phyloP scores from a whole-genome alignment of 352 stramenopile genomes.

The Phytophthora quininea region DNA sequence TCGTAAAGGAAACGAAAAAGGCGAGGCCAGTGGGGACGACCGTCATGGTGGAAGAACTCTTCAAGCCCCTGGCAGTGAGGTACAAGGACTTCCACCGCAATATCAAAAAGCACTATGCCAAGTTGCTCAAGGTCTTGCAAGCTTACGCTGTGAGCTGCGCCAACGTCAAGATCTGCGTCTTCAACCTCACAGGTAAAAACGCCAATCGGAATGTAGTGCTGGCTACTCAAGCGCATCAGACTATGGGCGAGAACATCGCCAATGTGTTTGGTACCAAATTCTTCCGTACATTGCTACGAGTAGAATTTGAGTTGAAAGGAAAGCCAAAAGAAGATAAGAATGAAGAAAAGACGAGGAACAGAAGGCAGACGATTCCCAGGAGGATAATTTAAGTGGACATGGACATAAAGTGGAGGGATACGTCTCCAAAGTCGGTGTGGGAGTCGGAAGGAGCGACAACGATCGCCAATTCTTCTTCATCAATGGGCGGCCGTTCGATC shows the following conservation, averaged over 20 bases:
- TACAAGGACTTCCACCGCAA: conserved; percentile 93
- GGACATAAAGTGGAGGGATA: conserved; percentile 62
- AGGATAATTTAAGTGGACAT: conserved; percentile 28
- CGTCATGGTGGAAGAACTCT: conserved; percentile 92
- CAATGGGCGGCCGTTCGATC: conserved; percentile 95
- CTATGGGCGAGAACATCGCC: conserved; percentile 85
- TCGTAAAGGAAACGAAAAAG: conserved; percentile 64
- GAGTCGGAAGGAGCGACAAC: conserved; percentile 81
- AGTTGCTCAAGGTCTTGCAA: conserved; percentile 93
- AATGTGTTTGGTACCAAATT: conserved; percentile 94
- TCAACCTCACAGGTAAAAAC: conserved; percentile 62
- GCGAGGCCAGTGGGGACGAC: conserved; percentile 92
- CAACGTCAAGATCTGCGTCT: conserved; percentile 64
- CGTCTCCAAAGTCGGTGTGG: conserved; percentile 71
- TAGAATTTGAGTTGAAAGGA: conserved; percentile 74
- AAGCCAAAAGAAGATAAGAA: conserved; percentile 20
- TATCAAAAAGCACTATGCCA: conserved; percentile 94
- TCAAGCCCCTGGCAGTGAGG: conserved; percentile 93
- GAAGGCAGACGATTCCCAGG: conserved; percentile 15
- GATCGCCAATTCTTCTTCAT: conserved; percentile 97
- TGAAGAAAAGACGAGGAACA: conserved; percentile 28
- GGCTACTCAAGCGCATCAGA: conserved; percentile 68
- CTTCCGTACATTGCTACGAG: conserved; percentile 68
- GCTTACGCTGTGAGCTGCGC: conserved; percentile 65
- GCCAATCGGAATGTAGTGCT: conserved; percentile 59